These are phyloP conservation scores for Scedosporium boydii DNA, from an alignment of 2,329 filamentous ascomycete species.

Conservation along the genomic window DNA sequence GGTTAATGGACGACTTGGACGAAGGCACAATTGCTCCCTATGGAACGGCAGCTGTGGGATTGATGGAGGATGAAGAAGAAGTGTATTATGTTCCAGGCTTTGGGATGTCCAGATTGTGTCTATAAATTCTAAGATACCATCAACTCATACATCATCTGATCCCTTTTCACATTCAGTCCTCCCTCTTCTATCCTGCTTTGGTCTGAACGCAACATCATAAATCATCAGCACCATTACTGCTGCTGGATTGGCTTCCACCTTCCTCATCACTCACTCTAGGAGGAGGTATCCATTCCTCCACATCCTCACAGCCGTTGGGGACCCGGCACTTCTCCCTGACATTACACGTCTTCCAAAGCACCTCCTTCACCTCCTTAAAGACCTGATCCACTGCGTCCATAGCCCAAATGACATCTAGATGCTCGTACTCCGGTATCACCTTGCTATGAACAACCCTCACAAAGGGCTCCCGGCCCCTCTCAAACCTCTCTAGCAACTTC, in stretches of 20 bases:
- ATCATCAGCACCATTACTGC: background rate
- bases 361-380: conserved; percentile 68
- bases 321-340: conserved; percentile 47
- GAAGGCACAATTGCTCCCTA: too few relatives aligned
- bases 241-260: background rate
- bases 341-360: conserved; percentile 71
- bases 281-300: conserved; percentile 14
- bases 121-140: too few relatives aligned
- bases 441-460: conserved; percentile 74
- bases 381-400: conserved; percentile 81
- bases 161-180: too few relatives aligned
- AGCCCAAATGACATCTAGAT: conserved; percentile 91
- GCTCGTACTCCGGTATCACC: conserved; percentile 80
- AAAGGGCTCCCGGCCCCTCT: conserved; percentile 69
- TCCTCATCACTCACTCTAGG: background rate
- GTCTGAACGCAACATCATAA: background rate
- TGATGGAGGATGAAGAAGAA: too few relatives aligned
- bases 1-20: too few relatives aligned
- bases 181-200: too few relatives aligned
- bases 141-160: too few relatives aligned
- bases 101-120: too few relatives aligned
- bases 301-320: conserved; percentile 53
- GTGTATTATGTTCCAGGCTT: too few relatives aligned
- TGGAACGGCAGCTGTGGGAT: too few relatives aligned
- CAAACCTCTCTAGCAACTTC: conserved; percentile 63